Base-by-base conservation (phyloP, 2,329 filamentous ascomycete genomes). In the Aspergillus puulaauensis region DNA sequence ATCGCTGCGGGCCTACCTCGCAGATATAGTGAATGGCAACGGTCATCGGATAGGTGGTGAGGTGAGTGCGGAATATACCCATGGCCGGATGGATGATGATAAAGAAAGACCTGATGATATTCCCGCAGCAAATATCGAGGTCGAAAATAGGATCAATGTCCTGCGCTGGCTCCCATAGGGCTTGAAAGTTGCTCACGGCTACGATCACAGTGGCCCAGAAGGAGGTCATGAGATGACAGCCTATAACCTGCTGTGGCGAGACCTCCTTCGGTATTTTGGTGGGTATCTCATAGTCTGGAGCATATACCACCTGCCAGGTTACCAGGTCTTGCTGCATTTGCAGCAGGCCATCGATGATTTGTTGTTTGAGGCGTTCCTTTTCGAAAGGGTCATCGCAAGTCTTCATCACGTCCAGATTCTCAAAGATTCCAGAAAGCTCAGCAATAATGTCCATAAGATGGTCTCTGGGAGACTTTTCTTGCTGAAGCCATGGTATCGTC, bases 381-480 rank as follows among this genome's bases (percentile, higher is more conserved):
- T 41, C 19, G 24, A 37, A n/a, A 0, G 15, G 8, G 7, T 52
- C 31, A 3, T 31, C 5, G 21, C 19, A 40, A 21, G 47, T 6
- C 24, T 52, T 56, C 54, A 56, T 56, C 3, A 33, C 12, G 19
- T 57, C 55, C 3, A 52, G 51, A 2, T 52, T 49, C 19, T 57
- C 49, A 27, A 57, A 57, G 12, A 45, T 9, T 4, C 43, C 23
- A 6, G 49, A 24, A n/a, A 57, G 45, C 14, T 57, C 56, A 4
- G 54, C 43, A 3, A 58, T 11, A 17, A 58, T 44, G 33, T 58
- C 56, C 11, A 58, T 9, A 2, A 58, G 17, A n/a, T 54, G n/a
- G 45, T 58, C 51, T n/a, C 56, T 45, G 14, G 50, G 45, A 9
- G 45, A 50, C 45, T 58, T 58, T n/a, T 49, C 33, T 23, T 37